Evolutionary conservation across 2,329 filamentous ascomycete genomes (phyloP).

Genomic region (Sporothrix curviconia): DNA sequence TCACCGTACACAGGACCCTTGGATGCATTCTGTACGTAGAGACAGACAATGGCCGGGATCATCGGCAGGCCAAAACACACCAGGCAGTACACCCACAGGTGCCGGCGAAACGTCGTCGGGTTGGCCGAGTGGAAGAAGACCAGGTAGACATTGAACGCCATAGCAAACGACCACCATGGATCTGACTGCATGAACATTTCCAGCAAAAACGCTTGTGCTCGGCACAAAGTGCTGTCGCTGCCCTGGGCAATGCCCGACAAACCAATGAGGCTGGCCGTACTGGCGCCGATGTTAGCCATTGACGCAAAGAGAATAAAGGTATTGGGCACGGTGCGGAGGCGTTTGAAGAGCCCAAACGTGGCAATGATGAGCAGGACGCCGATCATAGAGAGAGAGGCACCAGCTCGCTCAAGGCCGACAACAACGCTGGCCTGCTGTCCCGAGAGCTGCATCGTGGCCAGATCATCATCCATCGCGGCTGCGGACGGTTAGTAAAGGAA

Average conservation of each 20-base stretch:
- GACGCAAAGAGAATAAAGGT: conserved; percentile 58
- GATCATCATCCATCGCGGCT: conserved; percentile 13
- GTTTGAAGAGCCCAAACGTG: conserved; percentile 44
- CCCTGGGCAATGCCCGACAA: conserved; percentile 55
- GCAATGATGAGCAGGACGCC: conserved; percentile 47
- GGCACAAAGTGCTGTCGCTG: conserved; percentile 51
- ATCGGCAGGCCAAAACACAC: conserved; percentile 68
- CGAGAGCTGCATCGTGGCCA: conserved; percentile 24
- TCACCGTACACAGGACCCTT: conserved; percentile 46
- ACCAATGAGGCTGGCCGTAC: conserved; percentile 63
- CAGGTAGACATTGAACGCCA: conserved; percentile 76
- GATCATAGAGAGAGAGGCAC: conserved; percentile 46
- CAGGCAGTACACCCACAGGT: conserved; percentile 63
- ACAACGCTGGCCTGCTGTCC: conserved; percentile 35
- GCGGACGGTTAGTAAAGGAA: not conserved
- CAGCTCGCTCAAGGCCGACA: conserved; percentile 45
- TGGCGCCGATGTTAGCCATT: conserved; percentile 52
- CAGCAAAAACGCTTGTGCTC: conserved; percentile 54
- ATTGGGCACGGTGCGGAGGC: conserved; percentile 52
- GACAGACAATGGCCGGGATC: conserved; percentile 57
- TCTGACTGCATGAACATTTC: conserved; percentile 74
- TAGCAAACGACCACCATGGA: conserved; percentile 70
- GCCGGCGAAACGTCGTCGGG: conserved; percentile 62
- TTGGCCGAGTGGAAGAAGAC: conserved; percentile 56
- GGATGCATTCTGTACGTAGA: conserved; percentile 44